These are phyloP conservation scores for Oxyria digyna DNA, from an alignment of 148 eudicot genomes.

Conservation along the genomic window DNA sequence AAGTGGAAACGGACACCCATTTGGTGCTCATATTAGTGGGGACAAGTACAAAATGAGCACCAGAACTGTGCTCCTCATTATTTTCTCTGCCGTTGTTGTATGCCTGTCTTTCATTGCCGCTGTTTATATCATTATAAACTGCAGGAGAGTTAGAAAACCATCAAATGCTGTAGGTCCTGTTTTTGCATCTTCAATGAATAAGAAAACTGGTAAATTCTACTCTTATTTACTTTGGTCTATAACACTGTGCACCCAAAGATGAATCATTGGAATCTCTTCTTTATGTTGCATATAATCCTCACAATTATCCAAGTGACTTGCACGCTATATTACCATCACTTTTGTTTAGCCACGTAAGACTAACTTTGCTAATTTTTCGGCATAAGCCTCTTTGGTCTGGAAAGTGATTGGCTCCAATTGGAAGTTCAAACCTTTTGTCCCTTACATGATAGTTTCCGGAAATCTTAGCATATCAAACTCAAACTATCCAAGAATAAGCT, in stretches of 20 bases:
- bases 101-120: conserved; percentile 53
- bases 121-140: conserved; percentile 41
- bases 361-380: background rate
- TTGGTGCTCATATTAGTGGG: conserved; percentile 50
- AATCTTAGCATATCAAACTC: background rate
- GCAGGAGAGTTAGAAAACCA: conserved; percentile 56
- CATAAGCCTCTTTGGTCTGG: background rate
- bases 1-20: conserved; percentile 57
- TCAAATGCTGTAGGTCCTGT: conserved; percentile 67
- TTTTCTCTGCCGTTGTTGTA: conserved; percentile 57
- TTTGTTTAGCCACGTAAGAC: background rate
- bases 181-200: conserved; percentile 47
- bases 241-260: background rate
- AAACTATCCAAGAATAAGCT: conserved; percentile 4
- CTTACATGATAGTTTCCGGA: background rate
- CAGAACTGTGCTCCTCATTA: conserved; percentile 47
- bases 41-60: conserved; percentile 48
- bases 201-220: conserved; percentile 49
- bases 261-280: background rate
- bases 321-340: background rate
- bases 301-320: background rate
- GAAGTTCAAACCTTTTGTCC: background rate
- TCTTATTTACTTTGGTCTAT: conserved; percentile 1
- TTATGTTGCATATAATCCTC: background rate
- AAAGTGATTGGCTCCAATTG: background rate